Base-by-base conservation (phyloP, 2,329 filamentous ascomycete species). In the Coniochaeta sp. region DNA sequence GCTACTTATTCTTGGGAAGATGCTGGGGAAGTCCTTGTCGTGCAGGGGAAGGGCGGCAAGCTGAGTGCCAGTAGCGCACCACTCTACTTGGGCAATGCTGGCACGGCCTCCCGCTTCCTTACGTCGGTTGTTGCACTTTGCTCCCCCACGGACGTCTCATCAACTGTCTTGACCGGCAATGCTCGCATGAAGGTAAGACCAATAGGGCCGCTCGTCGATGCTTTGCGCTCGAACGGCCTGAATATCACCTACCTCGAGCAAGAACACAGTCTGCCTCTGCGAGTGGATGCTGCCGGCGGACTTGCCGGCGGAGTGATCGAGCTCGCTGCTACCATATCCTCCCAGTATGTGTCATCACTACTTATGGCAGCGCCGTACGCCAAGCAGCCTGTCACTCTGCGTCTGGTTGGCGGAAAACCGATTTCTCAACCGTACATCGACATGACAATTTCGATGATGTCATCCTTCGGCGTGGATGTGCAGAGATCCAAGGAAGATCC, bases 361-460 rank as follows among this genome's bases (percentile, higher is more conserved):
- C 80, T 99, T 58, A 96, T 99, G 91, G 96, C 92, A 61, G 95
- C 95, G 0, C 95, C 95, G 0, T 99, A 98, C 70, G 95, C 95
- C 54, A 97, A 96, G 76, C 87, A 92, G 63, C 90, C 93, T 0
- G 93, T 99, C 40, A 97, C 91, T 0, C 78, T 99, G 65, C 89
- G 88, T 44, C 82, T 99, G 42, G 89, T 98, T 14, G 95, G 95
- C n/a, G 95, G 93, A 59, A 98, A 96, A 73, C 93, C 95, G 50
- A 96, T 99, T 65, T 98, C 93, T 1, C 93, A 98, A 72, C 87
- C 88, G 1, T 99, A 99, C 73, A 98, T 99, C 69, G 92, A 99
- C 72, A 98, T 99, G 93, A 99, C 95, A 1, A 92, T 96, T 58
- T 84, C 92, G 17, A 99, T 99, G 93, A 99, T 99, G 95, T 83